phyloP scores from a whole-genome alignment of 2,329 filamentous ascomycete genomes.

The Lasiodiplodia sp. region DNA sequence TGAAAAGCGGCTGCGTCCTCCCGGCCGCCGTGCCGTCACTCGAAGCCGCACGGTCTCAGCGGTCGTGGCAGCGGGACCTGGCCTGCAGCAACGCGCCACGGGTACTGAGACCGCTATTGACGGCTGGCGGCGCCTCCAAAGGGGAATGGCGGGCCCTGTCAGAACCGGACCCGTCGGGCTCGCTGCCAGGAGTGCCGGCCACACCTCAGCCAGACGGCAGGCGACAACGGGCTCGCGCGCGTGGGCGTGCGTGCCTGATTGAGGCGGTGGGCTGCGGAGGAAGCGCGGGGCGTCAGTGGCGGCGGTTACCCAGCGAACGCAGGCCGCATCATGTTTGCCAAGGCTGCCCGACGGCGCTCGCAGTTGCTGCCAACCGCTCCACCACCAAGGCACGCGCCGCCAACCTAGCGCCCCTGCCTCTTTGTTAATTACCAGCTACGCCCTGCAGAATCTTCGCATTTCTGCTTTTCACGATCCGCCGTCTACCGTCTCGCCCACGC shows the following conservation, averaged over 20 bases:
- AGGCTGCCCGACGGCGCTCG: constrained; percentile 2
- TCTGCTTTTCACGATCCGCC: neutral
- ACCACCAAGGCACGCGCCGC: constrained; percentile 25
- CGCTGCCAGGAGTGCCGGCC: neutral
- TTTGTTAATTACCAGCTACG: constrained; percentile 26
- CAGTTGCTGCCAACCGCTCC: constrained; percentile 22
- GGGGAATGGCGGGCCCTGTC: neutral
- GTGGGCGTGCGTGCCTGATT: neutral
- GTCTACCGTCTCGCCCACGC: neutral
- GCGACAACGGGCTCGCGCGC: constrained; percentile 10
- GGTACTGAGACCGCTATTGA: neutral
- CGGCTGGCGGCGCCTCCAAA: neutral
- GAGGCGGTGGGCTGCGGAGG: neutral
- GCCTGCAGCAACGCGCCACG: constrained; percentile 1
- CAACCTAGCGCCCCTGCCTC: constrained; percentile 16
- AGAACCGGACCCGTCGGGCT: neutral
- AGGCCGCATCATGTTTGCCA: constrained; percentile 26
- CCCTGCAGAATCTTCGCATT: constrained; percentile 11
- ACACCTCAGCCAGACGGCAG: neutral
- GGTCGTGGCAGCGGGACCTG: neutral
- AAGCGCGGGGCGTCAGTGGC: constrained; percentile 6
- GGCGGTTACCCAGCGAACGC: constrained; percentile 29
- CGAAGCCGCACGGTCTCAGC: neutral
- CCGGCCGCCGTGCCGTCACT: neutral
- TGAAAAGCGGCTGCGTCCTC: neutral